Percentiles rank a stretch among this genome's conserved stretches.
Conservation (phyloP, 805 yeast genomes). For the Cyberlindnera mrakii region DNA sequence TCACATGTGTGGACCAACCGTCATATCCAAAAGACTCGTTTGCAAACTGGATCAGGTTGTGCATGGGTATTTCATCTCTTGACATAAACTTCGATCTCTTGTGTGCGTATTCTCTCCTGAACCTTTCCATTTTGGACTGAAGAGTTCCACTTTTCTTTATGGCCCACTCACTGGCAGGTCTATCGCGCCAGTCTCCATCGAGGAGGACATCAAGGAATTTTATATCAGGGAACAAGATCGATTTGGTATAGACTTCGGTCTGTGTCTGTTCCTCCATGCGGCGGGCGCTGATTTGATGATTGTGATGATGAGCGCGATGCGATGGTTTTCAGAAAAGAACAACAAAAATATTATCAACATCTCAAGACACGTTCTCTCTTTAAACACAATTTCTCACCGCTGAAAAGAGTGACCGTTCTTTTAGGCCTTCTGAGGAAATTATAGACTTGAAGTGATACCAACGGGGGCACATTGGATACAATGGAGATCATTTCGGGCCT, state of each 20-base stretch:
- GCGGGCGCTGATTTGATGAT: background rate
- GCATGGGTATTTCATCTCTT: constrained; percentile 24
- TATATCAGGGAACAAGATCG: constrained; percentile 14
- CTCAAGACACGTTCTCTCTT: background rate
- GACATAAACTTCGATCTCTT: constrained; percentile 1
- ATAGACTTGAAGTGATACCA: background rate
- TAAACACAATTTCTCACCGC: no score
- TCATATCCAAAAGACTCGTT: constrained; percentile 50
- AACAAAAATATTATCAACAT: no score
- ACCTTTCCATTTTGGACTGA: constrained; percentile 39
- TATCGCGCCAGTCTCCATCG: constrained; percentile 28
- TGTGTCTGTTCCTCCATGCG: background rate
- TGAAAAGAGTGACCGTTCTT: no score
- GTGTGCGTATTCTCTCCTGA: constrained; percentile 4
- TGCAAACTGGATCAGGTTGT: constrained; percentile 33
- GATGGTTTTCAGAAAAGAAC: no score
- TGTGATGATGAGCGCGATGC: no score
- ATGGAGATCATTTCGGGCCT: constrained; percentile 38
- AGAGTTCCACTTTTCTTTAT: constrained; percentile 40
- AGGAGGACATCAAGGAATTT: constrained; percentile 22
- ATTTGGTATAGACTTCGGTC: background rate
- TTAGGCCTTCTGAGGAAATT: background rate
- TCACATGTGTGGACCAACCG: constrained; percentile 49
- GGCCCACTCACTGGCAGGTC: constrained; percentile 43
- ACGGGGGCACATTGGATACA: background rate